Base-by-base conservation (phyloP, 192 early-diverging fungal genomes). In the Coemansia sp. region DNA sequence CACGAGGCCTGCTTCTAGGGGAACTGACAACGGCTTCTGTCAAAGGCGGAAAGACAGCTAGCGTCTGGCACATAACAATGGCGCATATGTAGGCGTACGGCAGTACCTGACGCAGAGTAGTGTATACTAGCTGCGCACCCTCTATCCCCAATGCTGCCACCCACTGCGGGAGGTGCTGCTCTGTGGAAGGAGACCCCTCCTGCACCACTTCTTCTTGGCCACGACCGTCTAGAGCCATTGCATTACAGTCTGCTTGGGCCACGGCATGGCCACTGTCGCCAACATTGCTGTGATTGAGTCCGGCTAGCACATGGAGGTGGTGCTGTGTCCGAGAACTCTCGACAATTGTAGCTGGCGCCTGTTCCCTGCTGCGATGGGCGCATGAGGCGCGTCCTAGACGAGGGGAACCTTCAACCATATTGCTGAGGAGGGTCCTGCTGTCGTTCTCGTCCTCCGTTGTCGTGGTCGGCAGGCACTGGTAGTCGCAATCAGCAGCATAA, bases 11-110 rank as follows among this genome's bases (percentile, higher is more conserved):
- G 42, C 71, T 71, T 11, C 42, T 39, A 2, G 79, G 74, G 32
- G 80, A 74, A 49, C 80, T 77, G 46, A 83, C 69, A 16, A 93
- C 80, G 13, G 89, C 85, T 16, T 88, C 81, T 9, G 91, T 94
- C 40, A 94, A 77, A 13, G 91, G 88, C 4, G 92, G 92, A 69
- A 90, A 94, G 14, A 92, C 75, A 7, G 86, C 84, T 12, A 94
- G 63, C 0, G 92, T 94, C 61, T 91, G 80, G 38, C 71, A 59
- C 74, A 90, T 91, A 17, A 88, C 82, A 11, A 87, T 68, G 2
- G 81, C 84, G 17, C 89, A 79, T 9, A 87, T 68, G 11, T 22
- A 56, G 7, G 54, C 69, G 50, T 64, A 74, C 2, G 80, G 74
- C 59, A 61, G 19, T 1, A 71, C 67, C 44, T 83, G 71, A 2